Evolutionary conservation across 805 yeast genomes (phyloP).

Genomic region (Lachancea quebecensis): DNA sequence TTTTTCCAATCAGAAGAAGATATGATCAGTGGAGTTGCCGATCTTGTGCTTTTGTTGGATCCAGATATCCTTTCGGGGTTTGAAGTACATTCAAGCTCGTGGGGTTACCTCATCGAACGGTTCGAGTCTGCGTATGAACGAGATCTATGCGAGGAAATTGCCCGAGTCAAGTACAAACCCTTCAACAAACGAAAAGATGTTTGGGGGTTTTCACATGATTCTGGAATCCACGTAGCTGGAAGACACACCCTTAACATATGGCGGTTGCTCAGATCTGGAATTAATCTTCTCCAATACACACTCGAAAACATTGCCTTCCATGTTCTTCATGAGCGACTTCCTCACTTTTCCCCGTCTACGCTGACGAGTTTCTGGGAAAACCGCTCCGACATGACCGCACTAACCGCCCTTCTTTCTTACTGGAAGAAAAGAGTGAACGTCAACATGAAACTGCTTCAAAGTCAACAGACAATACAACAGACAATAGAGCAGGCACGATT

Average conservation of each 20-base stretch:
- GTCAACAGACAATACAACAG: conserved; percentile 59
- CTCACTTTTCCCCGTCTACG: conserved; percentile 46
- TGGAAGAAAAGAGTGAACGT: conserved; percentile 38
- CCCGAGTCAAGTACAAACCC: conserved; percentile 48
- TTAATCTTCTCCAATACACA: conserved; percentile 59
- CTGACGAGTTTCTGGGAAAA: conserved; percentile 43
- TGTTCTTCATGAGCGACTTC: conserved; percentile 58
- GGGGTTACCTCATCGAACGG: conserved; percentile 86
- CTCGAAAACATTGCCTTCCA: conserved; percentile 72
- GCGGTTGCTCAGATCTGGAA: conserved; percentile 62
- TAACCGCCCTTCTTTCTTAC: conserved; percentile 42
- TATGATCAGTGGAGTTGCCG: conserved; percentile 49
- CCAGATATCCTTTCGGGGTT: conserved; percentile 87
- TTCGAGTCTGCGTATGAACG: conserved; percentile 38
- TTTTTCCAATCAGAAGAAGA: conserved; percentile 48
- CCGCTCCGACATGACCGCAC: conserved; percentile 19
- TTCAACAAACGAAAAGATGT: conserved; percentile 53
- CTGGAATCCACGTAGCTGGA: conserved; percentile 64
- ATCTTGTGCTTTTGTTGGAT: conserved; percentile 55
- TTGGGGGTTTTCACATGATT: conserved; percentile 79
- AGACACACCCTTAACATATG: conserved; percentile 81
- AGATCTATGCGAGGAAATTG: conserved; percentile 51
- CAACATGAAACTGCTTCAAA: conserved; percentile 41
- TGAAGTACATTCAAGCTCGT: conserved; percentile 71
- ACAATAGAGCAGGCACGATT: conserved; percentile 79